Percentiles rank a stretch among this genome's conserved stretches.
Conservation (phyloP, 2,329 filamentous ascomycete species). For the Neofusicoccum umdonicola region DNA sequence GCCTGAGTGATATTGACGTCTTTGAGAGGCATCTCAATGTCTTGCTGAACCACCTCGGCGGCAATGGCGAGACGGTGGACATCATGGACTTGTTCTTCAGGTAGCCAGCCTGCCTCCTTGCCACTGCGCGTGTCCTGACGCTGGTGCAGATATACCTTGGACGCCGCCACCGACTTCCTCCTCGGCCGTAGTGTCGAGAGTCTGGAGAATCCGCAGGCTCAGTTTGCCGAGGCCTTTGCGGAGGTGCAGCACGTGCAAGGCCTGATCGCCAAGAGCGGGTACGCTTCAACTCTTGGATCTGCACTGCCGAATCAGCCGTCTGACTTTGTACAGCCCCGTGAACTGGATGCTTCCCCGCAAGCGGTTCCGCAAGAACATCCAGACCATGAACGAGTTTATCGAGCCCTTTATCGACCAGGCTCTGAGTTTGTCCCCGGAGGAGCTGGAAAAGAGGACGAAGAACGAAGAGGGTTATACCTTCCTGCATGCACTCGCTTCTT, state of each 20-base stretch:
- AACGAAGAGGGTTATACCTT: conserved; percentile 76
- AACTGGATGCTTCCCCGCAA: conserved; percentile 61
- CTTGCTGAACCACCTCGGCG: conserved; percentile 64
- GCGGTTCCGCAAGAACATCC: conserved; percentile 62
- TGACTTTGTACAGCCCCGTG: conserved; percentile 50
- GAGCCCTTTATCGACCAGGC: conserved; percentile 74
- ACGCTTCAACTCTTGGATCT: conserved; percentile 22
- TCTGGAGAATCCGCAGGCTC: conserved; percentile 54
- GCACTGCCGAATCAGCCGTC: neutral
- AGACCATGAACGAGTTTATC: conserved; percentile 72
- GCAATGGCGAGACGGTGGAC: conserved; percentile 56
- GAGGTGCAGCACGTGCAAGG: conserved; percentile 75
- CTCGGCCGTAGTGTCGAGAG: conserved; percentile 72
- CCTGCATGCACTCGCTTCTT: conserved; percentile 77
- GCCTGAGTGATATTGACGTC: conserved; percentile 75
- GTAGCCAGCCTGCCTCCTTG: conserved; percentile 18
- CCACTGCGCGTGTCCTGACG: neutral
- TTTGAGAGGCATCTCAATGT: conserved; percentile 77
- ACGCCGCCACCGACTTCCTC: conserved; percentile 83
- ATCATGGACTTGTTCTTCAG: conserved; percentile 77
- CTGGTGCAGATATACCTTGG: conserved; percentile 62
- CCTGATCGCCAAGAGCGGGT: conserved; percentile 63
- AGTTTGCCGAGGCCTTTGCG: conserved; percentile 79
- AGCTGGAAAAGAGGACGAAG: conserved; percentile 72
- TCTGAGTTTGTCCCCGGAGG: conserved; percentile 65